phyloP scores from a whole-genome alignment of 2,329 filamentous ascomycete genomes.

The Pseudogymnoascus sp. region DNA sequence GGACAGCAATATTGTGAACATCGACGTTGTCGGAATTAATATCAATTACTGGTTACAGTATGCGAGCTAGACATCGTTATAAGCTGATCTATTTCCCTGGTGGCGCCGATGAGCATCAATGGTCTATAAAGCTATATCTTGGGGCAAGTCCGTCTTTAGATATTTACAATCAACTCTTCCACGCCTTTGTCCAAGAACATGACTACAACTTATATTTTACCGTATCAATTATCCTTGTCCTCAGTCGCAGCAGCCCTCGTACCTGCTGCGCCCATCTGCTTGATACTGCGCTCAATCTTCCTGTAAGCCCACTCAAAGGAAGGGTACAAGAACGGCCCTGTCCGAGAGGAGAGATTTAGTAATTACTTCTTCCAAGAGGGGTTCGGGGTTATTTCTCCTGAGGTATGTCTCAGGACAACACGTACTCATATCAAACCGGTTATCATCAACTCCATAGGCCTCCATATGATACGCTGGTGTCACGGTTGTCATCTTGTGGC shows the following conservation, averaged over 20 bases:
- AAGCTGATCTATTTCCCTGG: background rate
- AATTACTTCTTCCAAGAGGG: background rate
- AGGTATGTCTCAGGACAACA: slow-evolving; percentile 33
- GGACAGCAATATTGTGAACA: background rate
- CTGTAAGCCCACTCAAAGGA: slow-evolving; percentile 31
- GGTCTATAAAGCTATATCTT: background rate
- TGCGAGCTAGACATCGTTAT: background rate
- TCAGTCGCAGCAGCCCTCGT: slow-evolving; percentile 9
- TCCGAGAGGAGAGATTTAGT: background rate
- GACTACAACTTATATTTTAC: background rate
- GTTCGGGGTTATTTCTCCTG: background rate
- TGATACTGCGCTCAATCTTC: slow-evolving; percentile 41
- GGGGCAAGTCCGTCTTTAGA: background rate
- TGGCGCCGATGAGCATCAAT: background rate
- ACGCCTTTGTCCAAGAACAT: background rate
- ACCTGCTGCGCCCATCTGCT: slow-evolving; percentile 34
- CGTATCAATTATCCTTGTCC: slow-evolving; percentile 7
- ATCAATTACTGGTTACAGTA: background rate
- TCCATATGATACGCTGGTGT: slow-evolving; percentile 37
- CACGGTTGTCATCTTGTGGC: slow-evolving; percentile 54
- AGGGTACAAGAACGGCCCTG: slow-evolving; percentile 48
- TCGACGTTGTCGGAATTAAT: background rate
- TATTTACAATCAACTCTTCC: background rate
- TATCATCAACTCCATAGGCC: slow-evolving; percentile 48
- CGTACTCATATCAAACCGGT: slow-evolving; percentile 50